A percentile compares a stretch with the other conserved stretches of the same genome.
These are phyloP conservation scores for Metarhizium rileyi DNA, from an alignment of 2,329 filamentous ascomycete species.

Conservation along the genomic window DNA sequence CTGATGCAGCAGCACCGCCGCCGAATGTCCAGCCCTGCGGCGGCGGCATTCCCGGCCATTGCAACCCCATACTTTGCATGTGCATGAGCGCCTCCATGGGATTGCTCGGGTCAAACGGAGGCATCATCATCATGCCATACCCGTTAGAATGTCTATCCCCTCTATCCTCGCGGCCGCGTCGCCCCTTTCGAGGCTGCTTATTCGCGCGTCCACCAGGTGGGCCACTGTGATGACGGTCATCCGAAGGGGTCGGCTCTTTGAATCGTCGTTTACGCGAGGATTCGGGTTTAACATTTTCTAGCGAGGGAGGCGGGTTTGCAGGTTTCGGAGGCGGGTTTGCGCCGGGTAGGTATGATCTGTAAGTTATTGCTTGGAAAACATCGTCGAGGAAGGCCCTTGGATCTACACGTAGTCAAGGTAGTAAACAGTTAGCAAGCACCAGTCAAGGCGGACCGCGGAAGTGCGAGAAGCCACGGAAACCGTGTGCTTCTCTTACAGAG, in stretches of 20 bases:
- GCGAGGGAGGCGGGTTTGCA: neutral
- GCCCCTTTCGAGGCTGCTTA: slow-evolving; percentile 53
- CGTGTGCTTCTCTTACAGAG: neutral
- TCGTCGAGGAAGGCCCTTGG: slow-evolving; percentile 54
- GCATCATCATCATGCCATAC: slow-evolving; percentile 11
- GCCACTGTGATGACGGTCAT: neutral
- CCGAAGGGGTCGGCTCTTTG: slow-evolving; percentile 18
- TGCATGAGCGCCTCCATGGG: slow-evolving; percentile 52
- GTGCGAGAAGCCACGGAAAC: neutral
- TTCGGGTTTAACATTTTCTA: neutral
- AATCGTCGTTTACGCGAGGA: slow-evolving; percentile 26
- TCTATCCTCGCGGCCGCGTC: slow-evolving; percentile 17
- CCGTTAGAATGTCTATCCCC: slow-evolving; percentile 13
- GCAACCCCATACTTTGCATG: slow-evolving; percentile 48
- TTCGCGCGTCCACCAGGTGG: slow-evolving; percentile 27
- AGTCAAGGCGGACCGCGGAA: neutral
- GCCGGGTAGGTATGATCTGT: slow-evolving; percentile 51
- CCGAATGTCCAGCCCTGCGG: slow-evolving; percentile 10
- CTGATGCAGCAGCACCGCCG: slow-evolving; percentile 6
- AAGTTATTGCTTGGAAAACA: slow-evolving; percentile 55
- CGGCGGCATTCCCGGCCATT: slow-evolving; percentile 30
- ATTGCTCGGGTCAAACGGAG: slow-evolving; percentile 47
- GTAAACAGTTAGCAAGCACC: neutral
- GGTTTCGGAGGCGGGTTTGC: slow-evolving; percentile 17
- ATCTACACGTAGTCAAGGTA: slow-evolving; percentile 15